A percentile compares a stretch with the other conserved stretches of the same genome.
Evolutionary conservation across 331 rosid genomes (phyloP).

Genomic region (Malus hybrid): DNA sequence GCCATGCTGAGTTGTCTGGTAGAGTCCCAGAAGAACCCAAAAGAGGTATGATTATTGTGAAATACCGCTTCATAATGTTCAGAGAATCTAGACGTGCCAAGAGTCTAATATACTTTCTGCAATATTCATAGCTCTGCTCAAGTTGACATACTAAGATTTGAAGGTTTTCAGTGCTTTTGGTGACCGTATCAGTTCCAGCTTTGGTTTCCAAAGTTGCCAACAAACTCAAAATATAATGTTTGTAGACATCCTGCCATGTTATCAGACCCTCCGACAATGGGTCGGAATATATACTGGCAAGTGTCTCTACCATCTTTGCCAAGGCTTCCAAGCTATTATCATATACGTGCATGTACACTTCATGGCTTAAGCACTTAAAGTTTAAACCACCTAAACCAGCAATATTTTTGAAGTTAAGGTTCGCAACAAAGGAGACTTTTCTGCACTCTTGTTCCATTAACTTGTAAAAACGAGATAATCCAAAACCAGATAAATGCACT

Average conservation of each 20-base stretch:
- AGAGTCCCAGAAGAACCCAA: conserved; percentile 42
- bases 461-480: conserved; percentile 56
- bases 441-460: conserved; percentile 72
- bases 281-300: conserved; percentile 38
- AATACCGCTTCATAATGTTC: conserved; percentile 66
- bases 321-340: conserved; percentile 68
- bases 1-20: conserved; percentile 86
- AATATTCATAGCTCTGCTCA: conserved; percentile 62
- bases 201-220: conserved; percentile 55
- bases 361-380: conserved; percentile 55
- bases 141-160: conserved; percentile 66
- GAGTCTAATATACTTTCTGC: conserved; percentile 49
- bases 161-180: conserved; percentile 58
- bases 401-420: conserved; percentile 84
- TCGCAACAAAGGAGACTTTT: conserved; percentile 46
- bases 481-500: conserved; percentile 35
- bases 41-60: conserved; percentile 56
- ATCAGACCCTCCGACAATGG: conserved; percentile 66
- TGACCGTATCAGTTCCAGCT: conserved; percentile 38
- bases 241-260: conserved; percentile 82
- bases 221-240: conserved; percentile 45
- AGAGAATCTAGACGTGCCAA: conserved; percentile 66
- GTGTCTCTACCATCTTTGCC: conserved; percentile 73
- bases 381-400: conserved; percentile 80
- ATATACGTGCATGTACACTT: conserved; percentile 56